A percentile compares a stretch with the other conserved stretches of the same genome.
Conservation (phyloP, 2,329 filamentous ascomycete species). For the Exophiala sp. region DNA sequence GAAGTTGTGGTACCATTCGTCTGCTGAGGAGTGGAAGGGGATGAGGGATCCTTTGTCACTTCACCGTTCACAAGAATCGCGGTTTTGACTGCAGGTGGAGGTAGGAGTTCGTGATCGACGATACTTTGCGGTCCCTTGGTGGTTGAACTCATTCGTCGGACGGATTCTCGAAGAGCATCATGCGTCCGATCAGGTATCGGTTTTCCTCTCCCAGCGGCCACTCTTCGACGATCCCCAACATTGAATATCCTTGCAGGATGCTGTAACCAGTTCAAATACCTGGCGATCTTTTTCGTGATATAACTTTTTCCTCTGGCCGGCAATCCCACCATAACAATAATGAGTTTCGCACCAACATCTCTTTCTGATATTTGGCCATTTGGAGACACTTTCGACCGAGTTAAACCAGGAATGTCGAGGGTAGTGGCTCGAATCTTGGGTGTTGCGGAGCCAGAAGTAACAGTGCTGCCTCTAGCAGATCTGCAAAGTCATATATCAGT, state of each 20-base stretch:
- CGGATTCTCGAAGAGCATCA: slow-evolving; percentile 42
- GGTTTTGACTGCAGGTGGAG: slow-evolving; percentile 45
- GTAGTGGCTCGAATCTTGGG: slow-evolving; percentile 86
- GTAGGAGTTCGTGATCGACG: slow-evolving; percentile 34
- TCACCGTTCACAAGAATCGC: slow-evolving; percentile 60
- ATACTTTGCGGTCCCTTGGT: slow-evolving; percentile 29
- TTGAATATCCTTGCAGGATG: slow-evolving; percentile 97
- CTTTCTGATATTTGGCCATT: slow-evolving; percentile 90
- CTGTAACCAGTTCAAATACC: slow-evolving; percentile 95
- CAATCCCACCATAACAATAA: slow-evolving; percentile 97
- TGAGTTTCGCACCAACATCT: slow-evolving; percentile 92
- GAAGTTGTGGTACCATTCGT: slow-evolving; percentile 9
- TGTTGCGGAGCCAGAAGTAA: slow-evolving; percentile 72
- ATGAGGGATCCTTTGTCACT: slow-evolving; percentile 6
- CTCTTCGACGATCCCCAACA: slow-evolving; percentile 83
- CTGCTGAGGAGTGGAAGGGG: slow-evolving; percentile 17
- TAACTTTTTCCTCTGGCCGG: slow-evolving; percentile 96
- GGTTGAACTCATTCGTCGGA: slow-evolving; percentile 42
- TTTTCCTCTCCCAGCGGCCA: slow-evolving; percentile 62
- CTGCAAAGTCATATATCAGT: slow-evolving; percentile 15
- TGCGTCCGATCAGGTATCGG: slow-evolving; percentile 34
- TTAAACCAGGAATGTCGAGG: slow-evolving; percentile 94
- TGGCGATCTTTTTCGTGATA: slow-evolving; percentile 95
- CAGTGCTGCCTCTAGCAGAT: slow-evolving; percentile 59
- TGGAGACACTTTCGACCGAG: slow-evolving; percentile 89